phyloP scores from a whole-genome alignment of 2,329 filamentous ascomycete species.

The Talaromyces sp. region DNA sequence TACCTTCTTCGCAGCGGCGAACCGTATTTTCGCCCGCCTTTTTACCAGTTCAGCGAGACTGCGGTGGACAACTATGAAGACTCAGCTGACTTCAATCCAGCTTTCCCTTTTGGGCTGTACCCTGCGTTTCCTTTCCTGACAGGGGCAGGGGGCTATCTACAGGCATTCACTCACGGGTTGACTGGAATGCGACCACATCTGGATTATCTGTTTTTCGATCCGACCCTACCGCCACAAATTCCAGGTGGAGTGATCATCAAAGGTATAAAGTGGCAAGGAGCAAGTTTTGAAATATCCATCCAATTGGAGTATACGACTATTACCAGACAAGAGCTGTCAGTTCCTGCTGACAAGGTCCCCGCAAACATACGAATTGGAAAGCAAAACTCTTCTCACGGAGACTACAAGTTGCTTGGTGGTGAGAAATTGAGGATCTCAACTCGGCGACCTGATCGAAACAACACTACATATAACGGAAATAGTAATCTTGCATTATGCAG shows the following conservation, averaged over 20 bases:
- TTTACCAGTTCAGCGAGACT: conserved; percentile 56
- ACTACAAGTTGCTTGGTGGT: conserved; percentile 4
- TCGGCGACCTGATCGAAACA: conserved; percentile 6
- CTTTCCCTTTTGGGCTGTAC: conserved; percentile 43
- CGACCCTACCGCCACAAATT: conserved; percentile 16
- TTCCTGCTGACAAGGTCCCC: not conserved
- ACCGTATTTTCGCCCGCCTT: conserved; percentile 60
- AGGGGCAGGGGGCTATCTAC: conserved; percentile 34
- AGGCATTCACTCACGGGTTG: conserved; percentile 17
- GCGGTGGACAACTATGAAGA: conserved; percentile 46
- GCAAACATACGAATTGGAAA: conserved; percentile 8
- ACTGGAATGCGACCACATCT: conserved; percentile 13
- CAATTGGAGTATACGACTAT: conserved; percentile 10
- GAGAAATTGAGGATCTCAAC: not conserved
- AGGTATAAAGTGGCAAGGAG: conserved; percentile 17
- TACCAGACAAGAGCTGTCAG: not conserved
- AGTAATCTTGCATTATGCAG: conserved; percentile 15
- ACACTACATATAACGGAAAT: not conserved
- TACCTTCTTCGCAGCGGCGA: conserved; percentile 58
- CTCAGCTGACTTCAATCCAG: conserved; percentile 51
- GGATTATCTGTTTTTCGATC: conserved; percentile 14
- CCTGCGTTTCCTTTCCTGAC: conserved; percentile 64
- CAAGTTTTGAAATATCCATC: conserved; percentile 16
- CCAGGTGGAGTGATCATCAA: conserved; percentile 10
- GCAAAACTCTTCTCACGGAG: not conserved